Conservation (phyloP, 192 early-diverging fungal species). For the Chytriomyces hyalinus region DNA sequence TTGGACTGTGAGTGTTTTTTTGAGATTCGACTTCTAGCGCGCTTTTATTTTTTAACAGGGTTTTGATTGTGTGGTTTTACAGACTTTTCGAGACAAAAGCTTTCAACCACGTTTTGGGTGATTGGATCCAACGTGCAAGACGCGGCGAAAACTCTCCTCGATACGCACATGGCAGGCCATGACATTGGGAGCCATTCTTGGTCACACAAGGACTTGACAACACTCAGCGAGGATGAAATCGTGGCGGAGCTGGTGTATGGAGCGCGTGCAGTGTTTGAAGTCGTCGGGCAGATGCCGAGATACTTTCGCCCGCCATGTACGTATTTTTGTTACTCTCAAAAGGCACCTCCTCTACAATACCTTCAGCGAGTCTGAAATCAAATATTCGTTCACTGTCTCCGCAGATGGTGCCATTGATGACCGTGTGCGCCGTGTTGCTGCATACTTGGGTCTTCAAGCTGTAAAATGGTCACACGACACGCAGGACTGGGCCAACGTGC, state of each 20-base stretch:
- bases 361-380: no score
- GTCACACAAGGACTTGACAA: slow-evolving; percentile 62
- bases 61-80: not conserved
- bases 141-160: not conserved
- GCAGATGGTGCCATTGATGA: no score
- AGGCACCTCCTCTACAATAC: no score
- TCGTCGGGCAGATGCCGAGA: slow-evolving; percentile 31
- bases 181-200: slow-evolving; percentile 62
- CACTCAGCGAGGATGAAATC: slow-evolving; percentile 50
- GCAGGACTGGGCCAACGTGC: not conserved
- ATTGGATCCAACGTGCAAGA: slow-evolving; percentile 11
- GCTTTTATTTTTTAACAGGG: no score
- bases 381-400: no score
- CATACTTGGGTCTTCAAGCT: not conserved
- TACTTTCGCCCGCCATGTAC: slow-evolving; percentile 65
- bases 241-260: slow-evolving; percentile 65
- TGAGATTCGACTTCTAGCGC: no score
- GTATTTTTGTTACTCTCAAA: no score
- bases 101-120: slow-evolving; percentile 17
- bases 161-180: slow-evolving; percentile 61
- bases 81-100: not conserved
- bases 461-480: not conserved
- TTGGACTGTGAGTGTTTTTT: no score
- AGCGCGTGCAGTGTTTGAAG: slow-evolving; percentile 43
- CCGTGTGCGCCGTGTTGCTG: not conserved